Conservation (phyloP, 2,329 filamentous ascomycete genomes). For the Colletotrichum nymphaeae region DNA sequence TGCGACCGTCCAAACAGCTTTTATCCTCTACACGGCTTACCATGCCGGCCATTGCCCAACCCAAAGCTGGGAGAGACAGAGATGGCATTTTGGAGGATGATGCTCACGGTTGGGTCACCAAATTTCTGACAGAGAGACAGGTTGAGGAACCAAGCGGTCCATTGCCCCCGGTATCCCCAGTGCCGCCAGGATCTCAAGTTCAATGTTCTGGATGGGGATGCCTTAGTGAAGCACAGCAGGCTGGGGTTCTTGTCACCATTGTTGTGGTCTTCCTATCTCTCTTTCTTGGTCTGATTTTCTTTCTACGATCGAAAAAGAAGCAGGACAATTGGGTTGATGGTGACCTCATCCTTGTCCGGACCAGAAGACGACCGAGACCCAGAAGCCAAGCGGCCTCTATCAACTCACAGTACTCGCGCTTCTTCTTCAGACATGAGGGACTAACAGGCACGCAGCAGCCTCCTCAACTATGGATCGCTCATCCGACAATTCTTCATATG, state of each 20-base stretch:
- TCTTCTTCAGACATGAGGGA: slow-evolving; percentile 25
- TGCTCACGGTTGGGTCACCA: too few relatives aligned
- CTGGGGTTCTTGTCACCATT: slow-evolving; percentile 53
- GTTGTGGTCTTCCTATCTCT: slow-evolving; percentile 44
- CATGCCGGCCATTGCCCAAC: background rate
- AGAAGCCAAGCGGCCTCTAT: background rate
- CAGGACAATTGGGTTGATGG: slow-evolving; percentile 16
- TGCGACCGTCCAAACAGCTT: background rate
- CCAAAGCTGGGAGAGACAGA: background rate
- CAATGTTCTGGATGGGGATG: slow-evolving; percentile 52
- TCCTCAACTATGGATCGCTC: background rate
- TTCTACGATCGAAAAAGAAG: slow-evolving; percentile 27
- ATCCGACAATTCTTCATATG: background rate
- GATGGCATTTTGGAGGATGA: background rate
- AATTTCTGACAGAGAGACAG: background rate
- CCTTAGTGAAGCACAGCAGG: slow-evolving; percentile 49
- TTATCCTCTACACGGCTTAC: background rate
- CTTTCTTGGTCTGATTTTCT: slow-evolving; percentile 46
- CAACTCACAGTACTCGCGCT: slow-evolving; percentile 1
- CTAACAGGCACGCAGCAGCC: background rate
- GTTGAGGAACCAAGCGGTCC: slow-evolving; percentile 11
- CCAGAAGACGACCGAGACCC: slow-evolving; percentile 1
- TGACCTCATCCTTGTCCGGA: slow-evolving; percentile 25
- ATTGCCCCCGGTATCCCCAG: slow-evolving; percentile 7
- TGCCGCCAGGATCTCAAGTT: background rate